A percentile compares a stretch with the other conserved stretches of the same genome.
Conservation (phyloP, 2,329 filamentous ascomycete species). For the Clonostachys rhizophaga region DNA sequence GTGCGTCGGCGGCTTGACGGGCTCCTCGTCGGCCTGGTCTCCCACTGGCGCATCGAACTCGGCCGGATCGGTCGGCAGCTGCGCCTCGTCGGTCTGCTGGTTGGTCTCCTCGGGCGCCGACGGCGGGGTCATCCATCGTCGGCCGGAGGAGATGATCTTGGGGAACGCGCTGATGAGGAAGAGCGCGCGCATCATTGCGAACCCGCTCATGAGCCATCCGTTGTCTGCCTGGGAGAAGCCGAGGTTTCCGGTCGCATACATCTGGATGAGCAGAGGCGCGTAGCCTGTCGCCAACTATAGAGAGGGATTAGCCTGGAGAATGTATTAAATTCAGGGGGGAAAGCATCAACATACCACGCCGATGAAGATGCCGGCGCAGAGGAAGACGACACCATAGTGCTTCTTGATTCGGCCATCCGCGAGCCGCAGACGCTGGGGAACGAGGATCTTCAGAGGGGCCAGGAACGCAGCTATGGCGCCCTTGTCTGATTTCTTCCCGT, state of each 20-base stretch:
- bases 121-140: neutral
- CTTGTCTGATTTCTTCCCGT: constrained; percentile 19
- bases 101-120: neutral
- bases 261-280: constrained; percentile 55
- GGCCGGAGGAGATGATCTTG: constrained; percentile 43
- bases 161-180: constrained; percentile 52
- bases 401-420: constrained; percentile 41
- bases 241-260: constrained; percentile 53
- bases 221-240: constrained; percentile 51
- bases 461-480: constrained; percentile 49
- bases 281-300: constrained; percentile 59
- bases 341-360: constrained; percentile 44
- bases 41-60: constrained; percentile 34
- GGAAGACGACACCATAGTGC: constrained; percentile 59
- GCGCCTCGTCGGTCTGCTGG: neutral
- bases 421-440: constrained; percentile 49
- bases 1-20: constrained; percentile 22
- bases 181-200: constrained; percentile 46
- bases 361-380: constrained; percentile 62
- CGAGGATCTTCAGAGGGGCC: constrained; percentile 57
- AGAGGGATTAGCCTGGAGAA: neutral
- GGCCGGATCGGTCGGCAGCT: constrained; percentile 25
- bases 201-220: constrained; percentile 51
- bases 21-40: constrained; percentile 38
- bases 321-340: neutral